Base-by-base conservation (phyloP, 805 yeast genomes). In the Candida easanensis region DNA sequence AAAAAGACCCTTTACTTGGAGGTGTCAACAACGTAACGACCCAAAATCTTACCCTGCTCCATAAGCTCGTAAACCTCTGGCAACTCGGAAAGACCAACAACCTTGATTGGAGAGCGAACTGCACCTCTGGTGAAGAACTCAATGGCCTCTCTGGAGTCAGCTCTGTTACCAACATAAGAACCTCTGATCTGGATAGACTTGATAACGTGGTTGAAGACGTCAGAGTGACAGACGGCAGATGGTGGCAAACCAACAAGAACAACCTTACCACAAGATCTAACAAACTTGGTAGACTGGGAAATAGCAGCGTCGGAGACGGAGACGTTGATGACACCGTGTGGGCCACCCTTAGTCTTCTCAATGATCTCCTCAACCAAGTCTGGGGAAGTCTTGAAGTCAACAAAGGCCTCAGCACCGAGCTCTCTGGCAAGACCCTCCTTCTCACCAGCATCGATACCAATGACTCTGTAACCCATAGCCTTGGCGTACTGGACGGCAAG, bases 141-240 rank as follows among this genome's bases (percentile, higher is more conserved):
- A 45, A 82, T 61, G 37, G 88, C 88, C 66, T 82, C 89, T 49
- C 82, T 76, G 47, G 91, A 74, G 69, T 87, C 95, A 50, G 84
- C 84, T 68, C 93, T 81, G 78, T 84, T 85, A 54, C 95, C 95
- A 49, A 87, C 95, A 61, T 84, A 84, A 35, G 95, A 84, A 52
- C 93, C 95, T 61, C 72, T 77, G 61, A 87, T 81, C 59, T 71
- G 70, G 64, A 83, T 70, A 36, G 86, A 77, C 66, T 76, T 83
- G 56, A 82, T 79, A 47, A 87, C 93, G 34, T 84, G 79, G 52
- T 68, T 69, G 70, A 85, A 82, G 37, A 87, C 87, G 40, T 78
- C 74, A 31, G 88, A 78, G 49, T 74, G 70, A 55, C 79, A 77
- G 63, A 77, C 76, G 46, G 91, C 89, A 53, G 80, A 80, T 22